Base-by-base conservation (phyloP, 2,329 filamentous ascomycete species). In the Setomelanomma holmii region DNA sequence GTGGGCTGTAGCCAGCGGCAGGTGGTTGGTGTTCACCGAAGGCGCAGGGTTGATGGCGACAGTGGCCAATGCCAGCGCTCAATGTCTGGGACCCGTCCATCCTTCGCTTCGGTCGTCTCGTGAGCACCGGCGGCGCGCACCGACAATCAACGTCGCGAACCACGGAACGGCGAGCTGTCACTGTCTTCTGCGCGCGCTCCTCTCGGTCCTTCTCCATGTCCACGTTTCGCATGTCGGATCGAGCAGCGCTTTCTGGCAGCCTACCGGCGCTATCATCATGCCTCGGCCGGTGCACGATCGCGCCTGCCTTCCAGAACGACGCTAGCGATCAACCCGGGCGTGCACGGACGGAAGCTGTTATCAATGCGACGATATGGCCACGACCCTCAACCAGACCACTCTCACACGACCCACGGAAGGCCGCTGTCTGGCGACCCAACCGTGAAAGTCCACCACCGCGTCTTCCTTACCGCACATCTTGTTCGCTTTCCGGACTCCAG, bases 251-350 rank as follows among this genome's bases (percentile, higher is more conserved):
- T 34, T 30, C 27, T 45, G 38, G 10, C 45, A 38, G 39, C 43
- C 43, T 47, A 27, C 46, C 46, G 41, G 45, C 49, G 45, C 49
- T 49, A 50, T 39, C 21, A 16, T 21, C 42, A 40, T 19, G 34
- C 38, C 36, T 46, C 40, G 47, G 42, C 38, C 43, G 39, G 47
- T 45, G 51, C 36, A 30, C 21, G 43, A 46, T 55, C 46, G 55
- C 51, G 51, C 48, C 41, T 45, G 42, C 51, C 46, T 54, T 51
- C 49, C 47, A 39, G 45, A 56, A 50, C 4, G 19, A 12, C 38
- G 38, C 38, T 23, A 23, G 10, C 19, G 10, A 10, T n/a, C 5
- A 21, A 10, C 38, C 38, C 19, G 23, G 30, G 1, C 38, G 51
- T 16, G 53, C 53, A 49, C 42, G 53, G 45, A 20, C 36, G 36